Conservation (phyloP, 2,329 filamentous ascomycete species). For the Hypoxylon sp. region DNA sequence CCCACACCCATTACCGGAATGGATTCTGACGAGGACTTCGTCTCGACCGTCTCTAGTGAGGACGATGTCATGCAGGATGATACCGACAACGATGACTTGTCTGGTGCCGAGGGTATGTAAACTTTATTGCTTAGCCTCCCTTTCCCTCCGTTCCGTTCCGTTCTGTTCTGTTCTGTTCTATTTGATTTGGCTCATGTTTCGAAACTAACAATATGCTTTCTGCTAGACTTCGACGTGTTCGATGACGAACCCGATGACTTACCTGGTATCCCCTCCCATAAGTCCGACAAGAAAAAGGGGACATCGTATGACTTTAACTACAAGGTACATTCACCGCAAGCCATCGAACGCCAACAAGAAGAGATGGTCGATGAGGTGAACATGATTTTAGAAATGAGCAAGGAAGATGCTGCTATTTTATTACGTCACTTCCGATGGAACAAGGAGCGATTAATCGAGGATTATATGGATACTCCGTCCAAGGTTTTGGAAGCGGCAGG, state of each 20-base stretch:
- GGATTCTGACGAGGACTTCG: constrained; percentile 96
- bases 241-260: constrained; percentile 65
- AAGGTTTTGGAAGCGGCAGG: constrained; percentile 86
- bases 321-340: constrained; percentile 79
- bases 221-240: constrained; percentile 67
- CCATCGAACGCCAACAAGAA: constrained; percentile 87
- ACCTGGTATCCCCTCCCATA: constrained; percentile 62
- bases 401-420: constrained; percentile 90
- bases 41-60: constrained; percentile 83
- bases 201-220: constrained; percentile 9
- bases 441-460: constrained; percentile 91
- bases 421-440: constrained; percentile 94
- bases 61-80: constrained; percentile 79
- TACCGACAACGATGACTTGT: constrained; percentile 75
- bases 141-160: background rate
- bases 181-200: background rate
- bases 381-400: constrained; percentile 86
- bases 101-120: constrained; percentile 60
- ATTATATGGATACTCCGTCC: constrained; percentile 90
- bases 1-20: constrained; percentile 73
- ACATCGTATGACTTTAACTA: constrained; percentile 85
- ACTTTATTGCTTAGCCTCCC: no score
- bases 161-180: background rate
- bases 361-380: constrained; percentile 89
- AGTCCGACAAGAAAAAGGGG: constrained; percentile 73